Conservation (phyloP, 2,329 filamentous ascomycete genomes). For the Emmonsia crescens region DNA sequence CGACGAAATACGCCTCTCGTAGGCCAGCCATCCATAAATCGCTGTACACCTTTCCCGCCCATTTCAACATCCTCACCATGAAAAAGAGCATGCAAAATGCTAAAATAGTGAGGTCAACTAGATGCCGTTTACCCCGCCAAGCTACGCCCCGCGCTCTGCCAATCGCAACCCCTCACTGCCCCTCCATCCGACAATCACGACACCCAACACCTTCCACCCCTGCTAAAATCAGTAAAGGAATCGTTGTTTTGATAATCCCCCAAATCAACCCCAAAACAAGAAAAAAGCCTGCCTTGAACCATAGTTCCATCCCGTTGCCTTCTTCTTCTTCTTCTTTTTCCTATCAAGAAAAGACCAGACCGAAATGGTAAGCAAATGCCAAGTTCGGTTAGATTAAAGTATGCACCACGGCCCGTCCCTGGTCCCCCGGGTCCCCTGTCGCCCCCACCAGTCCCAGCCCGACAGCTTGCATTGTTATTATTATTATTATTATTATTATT, state of each 20-base stretch:
- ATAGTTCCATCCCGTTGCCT: not conserved
- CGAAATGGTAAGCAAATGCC: not conserved
- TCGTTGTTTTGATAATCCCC: not conserved
- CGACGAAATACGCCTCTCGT: not conserved
- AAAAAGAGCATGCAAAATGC: not conserved
- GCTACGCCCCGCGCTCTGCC: not conserved
- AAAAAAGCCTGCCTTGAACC: not conserved
- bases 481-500: not conserved
- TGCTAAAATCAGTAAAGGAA: not conserved
- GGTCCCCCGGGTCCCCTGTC: not conserved
- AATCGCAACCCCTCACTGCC: not conserved
- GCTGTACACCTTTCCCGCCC: not conserved
- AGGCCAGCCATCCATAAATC: not conserved
- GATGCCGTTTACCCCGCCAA: not conserved
- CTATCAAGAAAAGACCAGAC: not conserved
- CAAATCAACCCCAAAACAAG: not conserved
- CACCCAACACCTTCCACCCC: not conserved
- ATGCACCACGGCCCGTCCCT: slow-evolving; percentile 4
- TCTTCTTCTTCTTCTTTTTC: not conserved
- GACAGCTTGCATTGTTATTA: not conserved
- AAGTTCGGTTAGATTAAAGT: not conserved
- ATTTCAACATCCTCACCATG: not conserved
- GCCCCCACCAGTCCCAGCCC: not conserved
- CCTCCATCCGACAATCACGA: not conserved
- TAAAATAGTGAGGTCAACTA: not conserved